Conservation (phyloP, 2,329 filamentous ascomycete genomes). For the Penicillium fuscoglaucum region DNA sequence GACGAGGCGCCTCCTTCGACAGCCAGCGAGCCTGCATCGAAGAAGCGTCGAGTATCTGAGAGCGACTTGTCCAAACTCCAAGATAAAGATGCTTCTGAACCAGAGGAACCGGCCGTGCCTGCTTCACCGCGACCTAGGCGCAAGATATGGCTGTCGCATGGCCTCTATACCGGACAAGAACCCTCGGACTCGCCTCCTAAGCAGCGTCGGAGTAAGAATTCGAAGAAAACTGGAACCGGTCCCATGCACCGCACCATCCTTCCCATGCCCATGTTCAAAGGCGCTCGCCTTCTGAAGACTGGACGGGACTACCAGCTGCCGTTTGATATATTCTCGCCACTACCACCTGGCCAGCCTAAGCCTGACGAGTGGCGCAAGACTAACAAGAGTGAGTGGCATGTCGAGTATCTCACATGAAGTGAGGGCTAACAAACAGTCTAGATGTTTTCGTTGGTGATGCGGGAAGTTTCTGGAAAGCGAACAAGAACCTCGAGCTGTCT, state of each 20-base stretch:
- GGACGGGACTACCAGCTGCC: conserved; percentile 85
- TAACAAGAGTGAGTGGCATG: conserved; percentile 71
- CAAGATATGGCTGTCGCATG: conserved; percentile 79
- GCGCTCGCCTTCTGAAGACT: conserved; percentile 67
- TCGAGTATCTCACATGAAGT: conserved; percentile 2
- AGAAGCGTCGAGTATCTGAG: conserved; percentile 47
- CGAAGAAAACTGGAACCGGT: conserved; percentile 34
- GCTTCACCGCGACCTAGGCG: conserved; percentile 40
- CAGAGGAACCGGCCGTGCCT: conserved; percentile 24
- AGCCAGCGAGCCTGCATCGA: conserved; percentile 33
- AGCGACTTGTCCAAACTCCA: conserved; percentile 32
- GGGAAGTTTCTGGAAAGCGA: conserved; percentile 75
- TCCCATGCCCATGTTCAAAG: conserved; percentile 76
- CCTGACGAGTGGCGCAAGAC: conserved; percentile 91
- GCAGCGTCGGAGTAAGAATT: conserved; percentile 49
- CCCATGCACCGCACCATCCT: conserved; percentile 51
- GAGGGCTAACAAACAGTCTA: conserved; percentile 45
- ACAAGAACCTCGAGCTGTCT: conserved; percentile 70
- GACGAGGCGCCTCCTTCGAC: conserved; percentile 18
- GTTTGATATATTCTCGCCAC: conserved; percentile 83
- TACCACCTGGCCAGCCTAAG: conserved; percentile 82
- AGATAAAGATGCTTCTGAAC: conserved; percentile 17
- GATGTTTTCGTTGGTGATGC: conserved; percentile 90
- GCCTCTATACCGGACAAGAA: conserved; percentile 83
- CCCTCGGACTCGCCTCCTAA: conserved; percentile 50